These are phyloP conservation scores for Alternaria ethzedia DNA, from an alignment of 2,329 filamentous ascomycete species.

Conservation along the genomic window DNA sequence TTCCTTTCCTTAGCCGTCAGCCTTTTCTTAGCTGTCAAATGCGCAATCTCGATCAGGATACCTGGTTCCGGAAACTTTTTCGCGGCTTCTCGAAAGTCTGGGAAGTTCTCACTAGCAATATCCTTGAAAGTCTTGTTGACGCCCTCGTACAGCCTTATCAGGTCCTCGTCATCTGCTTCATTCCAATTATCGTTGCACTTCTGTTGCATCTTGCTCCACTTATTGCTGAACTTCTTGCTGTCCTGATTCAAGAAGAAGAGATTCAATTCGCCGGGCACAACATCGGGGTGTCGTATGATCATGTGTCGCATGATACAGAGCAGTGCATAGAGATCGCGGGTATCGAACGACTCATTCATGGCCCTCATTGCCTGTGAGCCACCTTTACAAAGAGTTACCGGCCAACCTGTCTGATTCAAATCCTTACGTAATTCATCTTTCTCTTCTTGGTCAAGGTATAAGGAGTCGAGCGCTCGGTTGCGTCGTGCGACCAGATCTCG, in stretches of 20 bases:
- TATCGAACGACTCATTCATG: background rate
- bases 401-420: background rate
- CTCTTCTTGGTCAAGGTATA: background rate
- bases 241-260: background rate
- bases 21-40: background rate
- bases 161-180: background rate
- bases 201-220: background rate
- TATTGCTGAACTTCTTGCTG: background rate
- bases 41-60: background rate
- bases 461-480: background rate
- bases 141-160: background rate
- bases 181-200: background rate
- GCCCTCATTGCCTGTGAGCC: background rate
- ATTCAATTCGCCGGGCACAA: background rate
- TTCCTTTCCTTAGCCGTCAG: too few species aligned
- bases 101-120: background rate
- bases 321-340: background rate
- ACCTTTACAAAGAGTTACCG: background rate
- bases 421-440: background rate
- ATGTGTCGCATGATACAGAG: background rate
- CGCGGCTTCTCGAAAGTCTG: background rate
- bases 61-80: background rate
- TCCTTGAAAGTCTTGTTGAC: background rate
- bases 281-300: background rate
- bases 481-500: background rate